Evolutionary conservation across 345 rosid species (phyloP).

Genomic region (Cardamine occulta): DNA sequence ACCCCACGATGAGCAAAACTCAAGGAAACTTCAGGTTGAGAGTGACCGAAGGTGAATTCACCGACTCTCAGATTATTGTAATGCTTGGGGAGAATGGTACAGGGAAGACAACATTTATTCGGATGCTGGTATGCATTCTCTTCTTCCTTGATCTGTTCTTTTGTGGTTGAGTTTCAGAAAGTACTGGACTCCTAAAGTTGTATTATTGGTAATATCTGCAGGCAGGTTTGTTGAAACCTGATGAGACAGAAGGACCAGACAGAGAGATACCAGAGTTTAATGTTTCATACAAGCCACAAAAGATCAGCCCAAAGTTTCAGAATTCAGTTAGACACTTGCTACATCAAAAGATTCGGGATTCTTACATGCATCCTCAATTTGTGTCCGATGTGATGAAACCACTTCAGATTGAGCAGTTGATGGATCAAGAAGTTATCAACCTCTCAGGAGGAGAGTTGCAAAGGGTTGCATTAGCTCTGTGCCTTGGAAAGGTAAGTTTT

Average conservation of each 20-base stretch:
- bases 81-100: constrained; percentile 99
- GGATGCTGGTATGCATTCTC: constrained; percentile 80
- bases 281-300: constrained; percentile 98
- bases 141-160: constrained; percentile 12
- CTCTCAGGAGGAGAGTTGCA: constrained; percentile 99
- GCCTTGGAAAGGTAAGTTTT: constrained; percentile 87
- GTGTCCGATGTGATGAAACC: constrained; percentile 99
- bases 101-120: constrained; percentile 95
- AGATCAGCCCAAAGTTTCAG: constrained; percentile 89
- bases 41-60: constrained; percentile 95
- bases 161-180: constrained; percentile 11
- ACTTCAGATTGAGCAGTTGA: constrained; percentile 91
- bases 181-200: constrained; percentile 11
- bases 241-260: constrained; percentile 68
- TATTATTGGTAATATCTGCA: constrained; percentile 43
- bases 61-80: constrained; percentile 95
- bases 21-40: constrained; percentile 82
- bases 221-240: constrained; percentile 97
- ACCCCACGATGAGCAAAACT: constrained; percentile 87
- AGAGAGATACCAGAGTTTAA: constrained; percentile 91
- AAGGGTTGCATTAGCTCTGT: constrained; percentile 92
- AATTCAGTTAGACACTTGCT: constrained; percentile 80
- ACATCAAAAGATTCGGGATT: constrained; percentile 87
- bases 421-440: constrained; percentile 95
- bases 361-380: constrained; percentile 93